Base-by-base conservation (phyloP, 73 alveolate species). In the Paramecium octaurelia region DNA sequence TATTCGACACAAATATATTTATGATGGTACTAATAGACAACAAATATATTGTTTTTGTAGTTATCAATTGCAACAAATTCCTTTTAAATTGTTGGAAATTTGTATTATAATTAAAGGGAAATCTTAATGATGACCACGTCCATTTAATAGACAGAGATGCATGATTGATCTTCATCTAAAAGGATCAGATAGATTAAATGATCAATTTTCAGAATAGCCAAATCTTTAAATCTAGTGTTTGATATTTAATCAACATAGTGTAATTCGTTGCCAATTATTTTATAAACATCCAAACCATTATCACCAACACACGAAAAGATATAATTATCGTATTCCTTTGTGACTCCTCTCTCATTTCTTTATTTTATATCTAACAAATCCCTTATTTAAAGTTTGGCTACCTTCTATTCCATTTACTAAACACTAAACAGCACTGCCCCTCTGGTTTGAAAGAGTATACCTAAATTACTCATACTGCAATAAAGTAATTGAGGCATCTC, bases 281-380 rank as follows among this genome's bases (percentile, higher is more conserved):
- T 21, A 80, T 80, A 80, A 80, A 80, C 7, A 48, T 80, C 91
- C 21, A 80, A 24, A 11, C 91, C 91, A 18, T 80, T 57, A 7
- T 42, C 1, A 8, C 91, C 91, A 80, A 80, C 91, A 80, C 46
- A 40, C 2, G 91, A 23, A n/a, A 80, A 46, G 7, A 80, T 43
- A 12, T 14, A 80, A 44, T 43, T 43, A n/a, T 80, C 91, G 46
- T 40, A 21, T 80, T 43, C 75, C 27, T 80, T 80, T 8, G 76
- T 80, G 7, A 80, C 31, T 20, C 91, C 91, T 80, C 91, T 80
- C 7, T 80, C 91, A 4, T 80, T 80, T 21, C 91, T 40, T 23
- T 23, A 44, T 43, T 14, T 80, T n/a, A 34, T 40, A 1, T 48
- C 73, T 20, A 18, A 21, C 21, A 80, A 31, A 21, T 46, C 70